Conservation (phyloP, 106 monocot genomes). For the Gastrodia elata region DNA sequence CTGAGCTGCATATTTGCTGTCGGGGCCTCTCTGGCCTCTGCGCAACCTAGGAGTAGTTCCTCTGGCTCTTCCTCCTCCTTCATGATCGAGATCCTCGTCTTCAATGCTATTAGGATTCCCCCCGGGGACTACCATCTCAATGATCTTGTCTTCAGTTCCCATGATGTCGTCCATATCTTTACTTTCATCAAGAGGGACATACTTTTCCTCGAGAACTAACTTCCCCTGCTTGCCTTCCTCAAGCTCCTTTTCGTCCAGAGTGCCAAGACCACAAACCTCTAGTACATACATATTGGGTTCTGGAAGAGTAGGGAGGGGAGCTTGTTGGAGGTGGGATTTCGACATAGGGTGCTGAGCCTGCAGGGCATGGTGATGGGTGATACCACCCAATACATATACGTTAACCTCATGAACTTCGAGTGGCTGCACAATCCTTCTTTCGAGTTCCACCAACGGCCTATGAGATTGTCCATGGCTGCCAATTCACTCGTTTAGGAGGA, state of each 20-base stretch:
- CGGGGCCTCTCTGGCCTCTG: conserved; percentile 28
- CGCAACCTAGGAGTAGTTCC: conserved; percentile 19
- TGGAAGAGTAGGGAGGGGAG: conserved; percentile 29
- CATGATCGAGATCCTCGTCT: conserved; percentile 54
- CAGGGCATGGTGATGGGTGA: conserved; percentile 61
- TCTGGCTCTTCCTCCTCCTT: conserved; percentile 53
- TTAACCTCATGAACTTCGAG: conserved; percentile 91
- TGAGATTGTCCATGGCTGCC: too few species aligned
- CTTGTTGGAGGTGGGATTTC: conserved; percentile 60
- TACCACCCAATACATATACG: conserved; percentile 50
- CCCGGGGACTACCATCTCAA: conserved; percentile 39
- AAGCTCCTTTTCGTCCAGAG: conserved; percentile 40
- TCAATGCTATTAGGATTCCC: background rate
- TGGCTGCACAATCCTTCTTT: too few species aligned
- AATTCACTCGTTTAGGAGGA: too few species aligned
- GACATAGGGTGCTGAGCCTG: conserved; percentile 45
- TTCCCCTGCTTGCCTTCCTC: conserved; percentile 57
- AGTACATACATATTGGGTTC: too few species aligned
- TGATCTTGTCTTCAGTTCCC: conserved; percentile 85
- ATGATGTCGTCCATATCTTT: conserved; percentile 51
- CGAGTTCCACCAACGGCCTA: too few species aligned
- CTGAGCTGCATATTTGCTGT: conserved; percentile 32
- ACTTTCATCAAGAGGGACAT: conserved; percentile 80
- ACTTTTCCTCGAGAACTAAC: conserved; percentile 88
- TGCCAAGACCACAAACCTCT: conserved; percentile 12